Evolutionary conservation across 345 rosid species (phyloP).

Genomic region (Firmiana major): DNA sequence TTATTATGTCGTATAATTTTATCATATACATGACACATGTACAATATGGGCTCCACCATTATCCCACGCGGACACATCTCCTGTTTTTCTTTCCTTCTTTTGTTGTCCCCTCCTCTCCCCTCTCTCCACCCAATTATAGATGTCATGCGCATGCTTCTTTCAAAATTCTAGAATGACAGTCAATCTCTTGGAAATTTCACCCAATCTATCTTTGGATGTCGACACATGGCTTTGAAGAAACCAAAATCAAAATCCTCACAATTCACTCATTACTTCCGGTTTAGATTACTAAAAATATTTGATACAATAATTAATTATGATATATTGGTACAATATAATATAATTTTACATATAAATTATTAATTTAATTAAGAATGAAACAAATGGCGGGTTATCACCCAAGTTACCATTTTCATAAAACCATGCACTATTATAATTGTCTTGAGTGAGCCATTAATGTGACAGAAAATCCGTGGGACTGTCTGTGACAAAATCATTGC

Average conservation of each 20-base stretch:
- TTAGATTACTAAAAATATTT: no score
- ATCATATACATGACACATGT: background rate
- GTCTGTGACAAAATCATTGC: constrained; percentile 21
- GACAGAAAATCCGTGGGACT: constrained; percentile 17
- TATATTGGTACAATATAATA: no score
- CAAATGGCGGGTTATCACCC: background rate
- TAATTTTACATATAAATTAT: no score
- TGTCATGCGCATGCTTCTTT: constrained; percentile 23
- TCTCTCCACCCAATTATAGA: background rate
- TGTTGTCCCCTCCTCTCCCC: no score
- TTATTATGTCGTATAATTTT: no score
- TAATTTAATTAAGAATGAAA: background rate
- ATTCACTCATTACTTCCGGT: background rate
- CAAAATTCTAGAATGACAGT: constrained; percentile 8
- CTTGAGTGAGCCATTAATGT: background rate
- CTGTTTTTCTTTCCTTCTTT: background rate
- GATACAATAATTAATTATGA: no score
- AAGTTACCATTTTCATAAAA: constrained; percentile 5
- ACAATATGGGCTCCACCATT: constrained; percentile 17
- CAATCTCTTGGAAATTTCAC: constrained; percentile 19
- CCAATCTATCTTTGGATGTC: background rate
- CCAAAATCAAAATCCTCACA: background rate
- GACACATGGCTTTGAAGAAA: constrained; percentile 11
- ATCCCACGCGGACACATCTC: constrained; percentile 22
- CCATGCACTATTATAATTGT: background rate